These are phyloP conservation scores for Butyriboletus appendiculatus DNA, from an alignment of 1,284 basidiomycete genomes.

Conservation along the genomic window DNA sequence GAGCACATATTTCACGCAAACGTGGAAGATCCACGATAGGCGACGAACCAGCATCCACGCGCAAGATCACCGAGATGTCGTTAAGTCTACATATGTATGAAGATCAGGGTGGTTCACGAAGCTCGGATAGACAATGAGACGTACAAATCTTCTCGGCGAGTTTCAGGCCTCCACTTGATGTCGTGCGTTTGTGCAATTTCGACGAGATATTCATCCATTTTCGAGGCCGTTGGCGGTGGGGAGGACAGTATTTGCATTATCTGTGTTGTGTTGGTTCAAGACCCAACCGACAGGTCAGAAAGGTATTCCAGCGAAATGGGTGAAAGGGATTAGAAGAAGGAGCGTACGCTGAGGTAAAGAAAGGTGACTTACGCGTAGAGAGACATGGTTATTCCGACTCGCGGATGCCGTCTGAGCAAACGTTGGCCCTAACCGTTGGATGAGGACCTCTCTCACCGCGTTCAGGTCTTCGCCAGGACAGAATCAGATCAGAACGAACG, in stretches of 20 bases:
- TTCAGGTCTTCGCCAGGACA: constrained; percentile 50
- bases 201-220: constrained; percentile 56
- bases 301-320: neutral
- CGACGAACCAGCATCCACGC: constrained; percentile 41
- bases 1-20: constrained; percentile 55
- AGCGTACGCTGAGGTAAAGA: neutral
- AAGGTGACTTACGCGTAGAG: constrained; percentile 45
- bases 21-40: constrained; percentile 57
- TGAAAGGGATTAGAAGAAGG: neutral
- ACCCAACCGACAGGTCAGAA: constrained; percentile 6
- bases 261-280: constrained; percentile 31
- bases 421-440: constrained; percentile 54
- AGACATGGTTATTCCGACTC: constrained; percentile 57
- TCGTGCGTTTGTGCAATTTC: constrained; percentile 53
- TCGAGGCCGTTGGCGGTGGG: constrained; percentile 53
- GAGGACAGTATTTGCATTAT: constrained; percentile 52
- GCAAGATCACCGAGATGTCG: constrained; percentile 58
- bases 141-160: constrained; percentile 61
- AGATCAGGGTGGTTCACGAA: neutral
- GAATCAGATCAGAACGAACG: neutral
- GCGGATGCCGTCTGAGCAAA: constrained; percentile 55
- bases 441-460: constrained; percentile 52
- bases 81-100: constrained; percentile 42
- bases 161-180: constrained; percentile 64
- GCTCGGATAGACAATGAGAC: constrained; percentile 23